Percentiles rank a stretch among this genome's conserved stretches.
Conservation (phyloP, 83 land plant genomes). For the Diphasiastrum complanatum region DNA sequence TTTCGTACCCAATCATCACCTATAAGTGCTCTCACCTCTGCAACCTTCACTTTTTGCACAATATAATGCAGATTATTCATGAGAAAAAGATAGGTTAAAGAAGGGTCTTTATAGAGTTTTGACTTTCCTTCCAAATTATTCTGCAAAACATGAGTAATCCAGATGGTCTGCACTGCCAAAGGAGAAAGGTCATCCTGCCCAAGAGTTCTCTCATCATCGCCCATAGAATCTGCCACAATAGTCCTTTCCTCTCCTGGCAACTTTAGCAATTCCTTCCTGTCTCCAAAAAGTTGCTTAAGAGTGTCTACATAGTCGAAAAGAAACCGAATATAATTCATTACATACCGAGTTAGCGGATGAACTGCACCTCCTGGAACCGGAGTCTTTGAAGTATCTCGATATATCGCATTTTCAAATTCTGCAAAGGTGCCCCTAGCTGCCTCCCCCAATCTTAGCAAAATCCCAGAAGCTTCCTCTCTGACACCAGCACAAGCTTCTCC, state of each 20-base stretch:
- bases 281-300: conserved; percentile 24
- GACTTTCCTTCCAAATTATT: too few relatives aligned
- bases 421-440: conserved; percentile 31
- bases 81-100: conserved; percentile 5
- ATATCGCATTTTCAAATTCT: conserved; percentile 35
- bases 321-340: conserved; percentile 43
- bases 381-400: conserved; percentile 16
- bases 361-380: conserved; percentile 39
- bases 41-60: conserved; percentile 3
- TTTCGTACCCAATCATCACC: conserved; percentile 6
- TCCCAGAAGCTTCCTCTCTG: conserved; percentile 24
- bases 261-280: neutral
- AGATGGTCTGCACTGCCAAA: too few relatives aligned
- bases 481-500: conserved; percentile 23
- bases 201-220: too few relatives aligned
- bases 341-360: conserved; percentile 46
- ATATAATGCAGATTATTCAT: too few relatives aligned
- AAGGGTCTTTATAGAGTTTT: conserved; percentile 10
- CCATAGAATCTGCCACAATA: too few relatives aligned
- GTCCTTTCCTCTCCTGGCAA: too few relatives aligned
- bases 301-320: conserved; percentile 26
- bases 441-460: conserved; percentile 28
- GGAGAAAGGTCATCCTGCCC: too few relatives aligned
- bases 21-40: conserved; percentile 2
- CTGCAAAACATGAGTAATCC: too few relatives aligned